phyloP scores from a whole-genome alignment of 2,329 filamentous ascomycete genomes.

The Diaporthe citri region DNA sequence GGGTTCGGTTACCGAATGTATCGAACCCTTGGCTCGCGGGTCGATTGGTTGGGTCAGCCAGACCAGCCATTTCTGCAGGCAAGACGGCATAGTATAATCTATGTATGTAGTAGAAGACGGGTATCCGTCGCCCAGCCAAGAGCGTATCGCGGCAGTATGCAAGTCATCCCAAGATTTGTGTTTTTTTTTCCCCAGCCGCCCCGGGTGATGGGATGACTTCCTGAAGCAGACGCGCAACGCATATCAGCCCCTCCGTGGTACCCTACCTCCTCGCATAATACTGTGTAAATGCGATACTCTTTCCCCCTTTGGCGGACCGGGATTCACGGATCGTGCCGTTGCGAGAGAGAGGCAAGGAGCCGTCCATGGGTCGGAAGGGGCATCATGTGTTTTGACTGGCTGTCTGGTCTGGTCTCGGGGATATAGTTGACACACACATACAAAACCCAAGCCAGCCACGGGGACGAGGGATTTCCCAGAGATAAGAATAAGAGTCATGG shows the following conservation, averaged over 20 bases:
- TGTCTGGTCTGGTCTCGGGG: not conserved
- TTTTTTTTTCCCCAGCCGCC: constrained; percentile 25
- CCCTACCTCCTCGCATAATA: not conserved
- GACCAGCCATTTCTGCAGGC: not conserved
- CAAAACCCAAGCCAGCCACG: constrained; percentile 6
- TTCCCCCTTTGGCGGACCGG: not conserved
- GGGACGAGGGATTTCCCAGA: not conserved
- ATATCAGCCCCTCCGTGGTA: not conserved
- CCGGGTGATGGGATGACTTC: constrained; percentile 21
- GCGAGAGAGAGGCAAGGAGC: constrained; percentile 3
- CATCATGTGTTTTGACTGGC: not conserved
- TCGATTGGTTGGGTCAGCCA: not conserved
- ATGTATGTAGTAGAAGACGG: not conserved
- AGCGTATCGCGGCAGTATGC: constrained; percentile 23
- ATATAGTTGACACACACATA: constrained; percentile 12
- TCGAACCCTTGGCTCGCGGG: constrained; percentile 9
- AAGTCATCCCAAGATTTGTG: constrained; percentile 25
- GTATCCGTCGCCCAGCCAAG: not conserved
- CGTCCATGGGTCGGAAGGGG: not conserved
- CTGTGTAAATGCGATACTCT: not conserved
- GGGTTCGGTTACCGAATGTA: constrained; percentile 11
- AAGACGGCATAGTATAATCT: not conserved
- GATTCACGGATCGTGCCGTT: constrained; percentile 26
- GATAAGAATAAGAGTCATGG: constrained; percentile 27
- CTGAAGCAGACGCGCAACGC: constrained; percentile 17